Percentiles rank a stretch among this genome's conserved stretches.
These are phyloP conservation scores for Ceratopteris richardii DNA, from an alignment of 75 land plant species.

Conservation along the genomic window DNA sequence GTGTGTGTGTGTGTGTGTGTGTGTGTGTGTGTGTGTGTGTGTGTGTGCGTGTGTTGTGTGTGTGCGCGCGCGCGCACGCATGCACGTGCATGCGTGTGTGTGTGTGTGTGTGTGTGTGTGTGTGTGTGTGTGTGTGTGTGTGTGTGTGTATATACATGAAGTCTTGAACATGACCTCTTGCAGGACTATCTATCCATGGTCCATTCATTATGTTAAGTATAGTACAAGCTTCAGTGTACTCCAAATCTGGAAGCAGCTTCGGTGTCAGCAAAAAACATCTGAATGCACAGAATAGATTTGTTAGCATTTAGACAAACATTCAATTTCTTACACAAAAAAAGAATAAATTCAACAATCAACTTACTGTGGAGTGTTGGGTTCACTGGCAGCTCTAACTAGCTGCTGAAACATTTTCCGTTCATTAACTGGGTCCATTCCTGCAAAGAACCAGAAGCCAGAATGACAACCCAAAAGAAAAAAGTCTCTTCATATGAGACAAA, in stretches of 20 bases:
- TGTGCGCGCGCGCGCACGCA: too few species aligned
- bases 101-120: too few species aligned
- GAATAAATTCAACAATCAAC: constrained; percentile 8
- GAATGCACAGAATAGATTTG: neutral
- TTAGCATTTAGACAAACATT: neutral
- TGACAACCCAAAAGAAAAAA: neutral
- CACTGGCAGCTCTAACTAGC: constrained; percentile 94
- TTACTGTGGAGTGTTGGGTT: constrained; percentile 96
- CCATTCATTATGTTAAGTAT: constrained; percentile 93
- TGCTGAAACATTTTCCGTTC: constrained; percentile 99
- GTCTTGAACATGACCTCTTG: constrained; percentile 43
- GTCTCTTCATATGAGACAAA: too few species aligned
- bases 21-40: too few species aligned
- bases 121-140: too few species aligned
- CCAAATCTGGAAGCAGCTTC: constrained; percentile 82
- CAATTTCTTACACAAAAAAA: neutral
- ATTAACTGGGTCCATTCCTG: constrained; percentile 98
- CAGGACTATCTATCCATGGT: constrained; percentile 72
- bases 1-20: too few species aligned
- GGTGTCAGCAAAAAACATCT: constrained; percentile 96
- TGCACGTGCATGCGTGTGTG: too few species aligned
- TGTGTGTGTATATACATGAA: too few species aligned
- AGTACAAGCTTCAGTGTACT: constrained; percentile 86
- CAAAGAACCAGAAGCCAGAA: neutral
- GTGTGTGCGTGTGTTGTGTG: too few species aligned